Evolutionary conservation across 306 rosid species (phyloP).

Genomic region (Vigna mungo): DNA sequence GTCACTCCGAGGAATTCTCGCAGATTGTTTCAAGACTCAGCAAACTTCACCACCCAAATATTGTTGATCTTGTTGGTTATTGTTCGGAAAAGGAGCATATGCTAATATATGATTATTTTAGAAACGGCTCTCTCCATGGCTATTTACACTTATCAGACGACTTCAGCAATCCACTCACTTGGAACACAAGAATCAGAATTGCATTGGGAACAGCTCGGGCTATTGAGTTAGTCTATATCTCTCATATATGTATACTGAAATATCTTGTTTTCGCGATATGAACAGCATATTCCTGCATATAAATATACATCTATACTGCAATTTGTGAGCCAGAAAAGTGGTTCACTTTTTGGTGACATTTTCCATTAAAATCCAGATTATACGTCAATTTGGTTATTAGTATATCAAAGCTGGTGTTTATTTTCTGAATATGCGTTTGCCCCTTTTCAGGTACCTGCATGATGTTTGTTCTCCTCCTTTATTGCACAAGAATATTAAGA

Average conservation of each 20-base stretch:
- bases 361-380: conserved; percentile 10
- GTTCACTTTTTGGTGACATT: conserved; percentile 25
- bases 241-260: conserved; percentile 29
- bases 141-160: conserved; percentile 89
- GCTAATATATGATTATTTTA: conserved; percentile 73
- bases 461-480: conserved; percentile 74
- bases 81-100: conserved; percentile 80
- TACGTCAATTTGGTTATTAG: neutral
- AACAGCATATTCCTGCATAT: conserved; percentile 19
- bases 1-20: conserved; percentile 67
- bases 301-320: neutral
- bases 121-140: conserved; percentile 88
- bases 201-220: conserved; percentile 90
- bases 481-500: conserved; percentile 86
- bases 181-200: conserved; percentile 94
- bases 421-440: conserved; percentile 5
- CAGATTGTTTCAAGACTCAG: conserved; percentile 60
- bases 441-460: conserved; percentile 77
- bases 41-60: conserved; percentile 73
- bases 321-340: neutral
- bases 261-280: neutral
- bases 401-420: neutral
- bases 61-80: conserved; percentile 77
- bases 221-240: conserved; percentile 67
- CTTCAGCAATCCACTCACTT: conserved; percentile 91